phyloP scores from a whole-genome alignment of 2,329 filamentous ascomycete species.

The Ilyonectria destructans region DNA sequence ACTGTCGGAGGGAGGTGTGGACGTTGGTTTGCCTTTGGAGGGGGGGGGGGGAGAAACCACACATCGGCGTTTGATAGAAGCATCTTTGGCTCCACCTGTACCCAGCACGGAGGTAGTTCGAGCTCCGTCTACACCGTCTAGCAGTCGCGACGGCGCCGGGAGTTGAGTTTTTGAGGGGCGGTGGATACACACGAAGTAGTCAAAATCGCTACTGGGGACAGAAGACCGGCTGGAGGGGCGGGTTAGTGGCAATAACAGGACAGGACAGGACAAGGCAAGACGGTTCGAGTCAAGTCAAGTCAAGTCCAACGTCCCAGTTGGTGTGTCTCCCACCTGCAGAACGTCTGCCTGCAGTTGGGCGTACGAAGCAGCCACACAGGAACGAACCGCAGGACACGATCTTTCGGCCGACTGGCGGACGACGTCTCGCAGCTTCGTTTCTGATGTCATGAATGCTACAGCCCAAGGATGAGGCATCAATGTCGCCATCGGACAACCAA shows the following conservation, averaged over 20 bases:
- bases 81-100: too few relatives aligned
- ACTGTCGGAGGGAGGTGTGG: too few relatives aligned
- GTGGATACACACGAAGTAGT: background rate
- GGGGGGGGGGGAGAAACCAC: too few relatives aligned
- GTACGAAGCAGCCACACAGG: too few relatives aligned
- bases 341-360: too few relatives aligned
- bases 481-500: background rate
- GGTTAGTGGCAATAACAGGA: slow-evolving; percentile 17
- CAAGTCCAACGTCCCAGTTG: too few relatives aligned
- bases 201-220: too few relatives aligned
- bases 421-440: background rate
- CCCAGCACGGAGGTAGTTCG: background rate
- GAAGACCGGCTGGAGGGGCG: background rate
- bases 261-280: background rate
- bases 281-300: too few relatives aligned
- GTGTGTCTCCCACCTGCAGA: too few relatives aligned
- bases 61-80: too few relatives aligned
- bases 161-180: slow-evolving; percentile 5
- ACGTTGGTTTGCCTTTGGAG: too few relatives aligned
- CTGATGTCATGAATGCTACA: background rate
- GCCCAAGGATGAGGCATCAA: background rate
- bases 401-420: slow-evolving; percentile 4
- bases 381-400: background rate
- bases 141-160: slow-evolving; percentile 9
- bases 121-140: background rate